Conservation (phyloP, 164 flowering plant genomes). For the Houttuynia cordata region DNA sequence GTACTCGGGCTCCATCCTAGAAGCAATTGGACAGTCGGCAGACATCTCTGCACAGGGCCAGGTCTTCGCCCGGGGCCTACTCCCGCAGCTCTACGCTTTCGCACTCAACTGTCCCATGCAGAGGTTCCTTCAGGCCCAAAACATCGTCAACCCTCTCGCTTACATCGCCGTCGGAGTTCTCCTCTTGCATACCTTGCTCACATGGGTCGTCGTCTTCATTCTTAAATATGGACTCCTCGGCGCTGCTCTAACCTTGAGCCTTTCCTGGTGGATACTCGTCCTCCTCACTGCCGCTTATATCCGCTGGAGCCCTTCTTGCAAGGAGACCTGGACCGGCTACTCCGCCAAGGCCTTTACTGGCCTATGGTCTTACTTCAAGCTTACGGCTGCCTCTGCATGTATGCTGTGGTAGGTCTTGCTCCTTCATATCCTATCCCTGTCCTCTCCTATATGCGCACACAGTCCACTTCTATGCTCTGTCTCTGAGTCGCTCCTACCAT, state of each 20-base stretch:
- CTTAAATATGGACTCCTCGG: slow-evolving; percentile 55
- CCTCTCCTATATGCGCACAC: too few relatives aligned
- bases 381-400: slow-evolving; percentile 63
- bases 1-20: slow-evolving; percentile 45
- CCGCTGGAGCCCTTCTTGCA: slow-evolving; percentile 48
- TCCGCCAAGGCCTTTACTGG: slow-evolving; percentile 52
- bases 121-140: slow-evolving; percentile 75
- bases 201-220: slow-evolving; percentile 46
- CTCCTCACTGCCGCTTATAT: slow-evolving; percentile 38
- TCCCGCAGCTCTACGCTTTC: slow-evolving; percentile 64
- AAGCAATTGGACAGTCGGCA: slow-evolving; percentile 45
- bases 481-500: too few relatives aligned
- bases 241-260: slow-evolving; percentile 54
- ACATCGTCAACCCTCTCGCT: slow-evolving; percentile 69
- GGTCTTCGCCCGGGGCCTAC: slow-evolving; percentile 51
- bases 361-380: slow-evolving; percentile 65
- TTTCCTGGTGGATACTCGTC: slow-evolving; percentile 74
- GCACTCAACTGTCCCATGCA: slow-evolving; percentile 68
- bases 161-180: slow-evolving; percentile 55
- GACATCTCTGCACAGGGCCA: slow-evolving; percentile 46
- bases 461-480: too few relatives aligned
- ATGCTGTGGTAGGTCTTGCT: slow-evolving; percentile 60
- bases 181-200: slow-evolving; percentile 35
- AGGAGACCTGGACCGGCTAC: slow-evolving; percentile 65
- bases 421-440: too few relatives aligned